Evolutionary conservation across 768 basidiomycete species (phyloP), one percentile per base, ranked within the genome.

Genomic region (Suillus decipiens): DNA sequence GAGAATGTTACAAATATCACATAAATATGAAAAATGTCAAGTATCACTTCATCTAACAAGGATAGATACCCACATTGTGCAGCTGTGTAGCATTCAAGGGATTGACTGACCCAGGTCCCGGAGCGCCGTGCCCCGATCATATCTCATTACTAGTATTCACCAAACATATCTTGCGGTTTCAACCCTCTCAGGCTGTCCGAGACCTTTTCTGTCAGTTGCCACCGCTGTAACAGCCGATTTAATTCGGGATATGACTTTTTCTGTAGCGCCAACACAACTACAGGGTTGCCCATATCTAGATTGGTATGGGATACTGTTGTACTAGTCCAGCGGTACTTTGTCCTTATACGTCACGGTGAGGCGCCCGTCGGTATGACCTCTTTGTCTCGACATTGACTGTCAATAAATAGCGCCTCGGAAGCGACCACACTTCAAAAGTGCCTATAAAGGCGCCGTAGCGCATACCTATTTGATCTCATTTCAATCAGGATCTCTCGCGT

Each of bases 261-360:
- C 2, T 22, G 71, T 76, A 31, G 87, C 85, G 28, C 86, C 82
- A 70, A 86, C 84, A 22, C 79, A 83, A 36, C 79, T 90, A 53
- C 74, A 79, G 56, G 89, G 88, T 11, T 91, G 89, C 69, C 76
- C 71, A 55, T 90, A 90, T 70, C 88, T 85, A 28, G 74, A 86
- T 67, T 45, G 24, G 78, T 84, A 55, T 91, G 88, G 85, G 77
- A 84, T 67, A 87, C 86, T 22, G 82, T 82, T 33, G 15, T 28
- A 28, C 28, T 28, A 75, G 74, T 62, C 81, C 78, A 22, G 59
- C 81, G 41, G 74, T 81, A 31, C 71, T 78, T 31, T 85, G 84
- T 67, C 67, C 69, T 37, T 60, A 68, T 8, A 14, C 53, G 34
- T 24, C 10, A 39, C 28, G 24, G 39, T 28, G 39, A 10, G 24